A percentile compares a stretch with the other conserved stretches of the same genome.
These are phyloP conservation scores for Cryphonectria radicalis DNA, from an alignment of 2,329 filamentous ascomycete species.

Conservation along the genomic window DNA sequence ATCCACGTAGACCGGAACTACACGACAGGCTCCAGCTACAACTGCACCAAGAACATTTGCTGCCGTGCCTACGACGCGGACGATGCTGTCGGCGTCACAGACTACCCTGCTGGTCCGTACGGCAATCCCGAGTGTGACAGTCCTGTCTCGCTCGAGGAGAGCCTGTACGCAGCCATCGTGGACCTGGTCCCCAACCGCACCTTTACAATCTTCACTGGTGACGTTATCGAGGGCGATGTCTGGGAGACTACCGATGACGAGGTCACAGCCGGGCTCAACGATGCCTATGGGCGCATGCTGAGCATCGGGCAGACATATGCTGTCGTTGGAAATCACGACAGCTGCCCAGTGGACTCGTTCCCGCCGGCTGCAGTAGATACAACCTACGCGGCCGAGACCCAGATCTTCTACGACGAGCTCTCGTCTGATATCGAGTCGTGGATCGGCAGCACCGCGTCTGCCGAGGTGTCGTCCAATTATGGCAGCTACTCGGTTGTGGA, in stretches of 20 bases:
- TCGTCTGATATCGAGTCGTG: slow-evolving; percentile 51
- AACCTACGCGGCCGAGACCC: slow-evolving; percentile 41
- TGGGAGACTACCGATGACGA: slow-evolving; percentile 48
- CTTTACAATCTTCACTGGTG: slow-evolving; percentile 64
- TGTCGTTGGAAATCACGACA: slow-evolving; percentile 62
- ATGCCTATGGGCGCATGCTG: slow-evolving; percentile 53
- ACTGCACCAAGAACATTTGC: slow-evolving; percentile 64
- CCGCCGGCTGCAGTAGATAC: slow-evolving; percentile 44
- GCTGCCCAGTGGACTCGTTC: slow-evolving; percentile 56
- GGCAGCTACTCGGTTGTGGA: slow-evolving; percentile 55
- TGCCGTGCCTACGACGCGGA: slow-evolving; percentile 55
- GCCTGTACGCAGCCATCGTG: slow-evolving; percentile 58
- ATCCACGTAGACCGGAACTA: slow-evolving; percentile 63
- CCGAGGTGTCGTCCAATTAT: slow-evolving; percentile 43
- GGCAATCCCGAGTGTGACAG: slow-evolving; percentile 59
- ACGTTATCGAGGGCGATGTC: slow-evolving; percentile 58
- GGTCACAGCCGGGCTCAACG: slow-evolving; percentile 42
- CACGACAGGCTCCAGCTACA: slow-evolving; percentile 54
- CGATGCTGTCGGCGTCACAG: slow-evolving; percentile 53
- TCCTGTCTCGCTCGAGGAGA: slow-evolving; percentile 55
- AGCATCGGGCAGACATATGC: slow-evolving; percentile 46
- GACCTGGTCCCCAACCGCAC: slow-evolving; percentile 49
- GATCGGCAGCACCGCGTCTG: slow-evolving; percentile 45
- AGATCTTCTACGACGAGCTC: slow-evolving; percentile 59
- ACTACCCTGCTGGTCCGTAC: slow-evolving; percentile 54